Base-by-base conservation (phyloP, 768 basidiomycete species). In the Amanita pseudoporphyria region DNA sequence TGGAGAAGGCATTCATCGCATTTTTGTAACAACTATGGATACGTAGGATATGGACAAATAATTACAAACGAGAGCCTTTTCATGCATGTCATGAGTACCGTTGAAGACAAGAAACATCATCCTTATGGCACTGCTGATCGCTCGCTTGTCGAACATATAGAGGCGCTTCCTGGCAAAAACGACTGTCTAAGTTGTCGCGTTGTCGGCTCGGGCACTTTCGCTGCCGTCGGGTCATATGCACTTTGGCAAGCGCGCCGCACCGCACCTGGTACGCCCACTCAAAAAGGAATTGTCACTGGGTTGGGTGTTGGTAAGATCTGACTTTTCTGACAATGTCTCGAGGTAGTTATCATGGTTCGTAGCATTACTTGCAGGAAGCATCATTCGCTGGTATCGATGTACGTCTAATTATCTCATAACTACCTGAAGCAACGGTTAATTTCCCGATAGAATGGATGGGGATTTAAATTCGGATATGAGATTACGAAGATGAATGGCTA, bases 161-260 rank as follows among this genome's bases (percentile, higher is more conserved):
- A 37, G 5, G 26, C 31, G 4, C 18, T 42, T 14, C 22, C 49
- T 35, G 28, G n/a, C 9, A 49, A 42, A 12, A 30, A 50, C 2
- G 49, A 50, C 6, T 88, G 85, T 53, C 57, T 84, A n/a, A 72
- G 81, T 1, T 88, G 87, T 61, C 76, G 77, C 36, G 66, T 87
- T 47, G 74, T 84, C 35, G 84, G 85, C 16, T 76, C 83, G 0
- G 78, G 69, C 26, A 78, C 81, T 1, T 72, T 87, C 5, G 77
- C 72, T 18, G 73, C 73, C 3, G 73, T 79, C 4, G 85, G 87
- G 5, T 53, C 80, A 21, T 87, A 88, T 59, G 84, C 86, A 2
- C 63, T 88, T 22, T 72, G 74, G 61, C 73, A 77, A 68, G 75
- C 83, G 22, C 78, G 85, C 41, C 70, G 73, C 21, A 69, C 70